Evolutionary conservation across 306 rosid species (phyloP), one percentile per base, ranked within the genome.

Genomic region (Potentilla sterilis): DNA sequence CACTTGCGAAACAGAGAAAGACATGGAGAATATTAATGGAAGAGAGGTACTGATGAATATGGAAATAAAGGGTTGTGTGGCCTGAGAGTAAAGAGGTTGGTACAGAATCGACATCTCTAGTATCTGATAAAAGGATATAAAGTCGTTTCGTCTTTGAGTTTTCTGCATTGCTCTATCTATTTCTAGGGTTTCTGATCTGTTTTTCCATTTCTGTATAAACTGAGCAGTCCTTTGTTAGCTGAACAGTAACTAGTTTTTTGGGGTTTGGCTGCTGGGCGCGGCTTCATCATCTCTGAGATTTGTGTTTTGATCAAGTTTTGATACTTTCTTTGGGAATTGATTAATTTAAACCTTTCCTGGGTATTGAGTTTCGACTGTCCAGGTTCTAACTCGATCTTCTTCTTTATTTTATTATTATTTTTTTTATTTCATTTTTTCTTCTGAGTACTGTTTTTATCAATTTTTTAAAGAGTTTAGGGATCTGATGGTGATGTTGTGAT

Each of bases 181-280:
- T 47, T 74, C 81, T 80, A 82, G 87, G 87, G 92, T 82, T 86
- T 84, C 83, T 75, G 75, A 52, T 46, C 66, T 42, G 63, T 46
- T 62, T 40, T 67, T 46, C 73, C 59, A 13, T 72, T 24, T 51
- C 34, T 75, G 48, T 49, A 41, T 28, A 28, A 5, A 5, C 13
- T 5, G 9, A 24, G 9, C 16, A 12, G 37, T 59, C 15, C 19
- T 59, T 54, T 28, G 22, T 57, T 57, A 8, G 59, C 59, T 52
- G 1, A 19, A 37, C 40, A 37, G 77, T 59, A 74, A 59, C 69
- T 1, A 55, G 6, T 16, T 44, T 59, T 18, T 3, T 3, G 58
- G 57, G 68, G 11, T 28, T 28, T 59, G 16, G 11, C 19, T 16
- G 24, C 70, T 72, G 62, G 74, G 76, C 21, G 3, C n/a, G n/a